phyloP scores from a whole-genome alignment of 805 yeast species.

The Kuraishia ogatae region DNA sequence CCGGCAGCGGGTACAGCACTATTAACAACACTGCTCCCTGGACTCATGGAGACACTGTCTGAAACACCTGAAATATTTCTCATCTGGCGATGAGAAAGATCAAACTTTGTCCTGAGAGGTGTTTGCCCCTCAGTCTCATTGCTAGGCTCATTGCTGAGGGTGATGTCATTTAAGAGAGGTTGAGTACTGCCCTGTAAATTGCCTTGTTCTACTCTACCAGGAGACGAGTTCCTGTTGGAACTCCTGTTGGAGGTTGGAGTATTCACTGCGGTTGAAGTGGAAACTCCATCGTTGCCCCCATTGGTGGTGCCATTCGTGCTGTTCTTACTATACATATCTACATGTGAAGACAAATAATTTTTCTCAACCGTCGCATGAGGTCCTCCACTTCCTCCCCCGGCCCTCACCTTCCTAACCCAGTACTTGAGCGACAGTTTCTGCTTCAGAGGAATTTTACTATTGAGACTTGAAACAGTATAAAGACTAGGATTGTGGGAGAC shows the following conservation, averaged over 20 bases:
- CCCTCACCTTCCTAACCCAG: constrained; percentile 1
- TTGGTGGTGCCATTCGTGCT: not conserved
- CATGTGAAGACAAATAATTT: no score
- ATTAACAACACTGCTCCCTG: not conserved
- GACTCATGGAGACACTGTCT: not conserved
- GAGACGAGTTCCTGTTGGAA: not conserved
- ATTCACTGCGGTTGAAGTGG: not conserved
- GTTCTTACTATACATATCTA: not conserved
- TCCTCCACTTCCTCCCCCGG: not conserved
- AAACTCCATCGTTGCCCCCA: not conserved
- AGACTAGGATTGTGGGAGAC: not conserved
- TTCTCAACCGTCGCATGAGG: no score
- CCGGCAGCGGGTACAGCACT: not conserved
- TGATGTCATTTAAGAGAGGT: not conserved
- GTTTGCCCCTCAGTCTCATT: not conserved
- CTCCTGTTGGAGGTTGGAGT: not conserved
- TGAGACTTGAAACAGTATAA: not conserved
- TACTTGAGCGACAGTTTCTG: constrained; percentile 1
- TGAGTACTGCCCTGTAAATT: not conserved
- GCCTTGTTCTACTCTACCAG: not conserved
- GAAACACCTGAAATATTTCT: not conserved
- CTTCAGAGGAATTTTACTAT: not conserved
- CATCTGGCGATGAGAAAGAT: not conserved
- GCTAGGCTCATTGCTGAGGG: not conserved
- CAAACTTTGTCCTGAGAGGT: not conserved